A percentile compares a stretch with the other conserved stretches of the same genome.
Conservation (phyloP, 2,329 filamentous ascomycete genomes). For the Dothistroma pini region DNA sequence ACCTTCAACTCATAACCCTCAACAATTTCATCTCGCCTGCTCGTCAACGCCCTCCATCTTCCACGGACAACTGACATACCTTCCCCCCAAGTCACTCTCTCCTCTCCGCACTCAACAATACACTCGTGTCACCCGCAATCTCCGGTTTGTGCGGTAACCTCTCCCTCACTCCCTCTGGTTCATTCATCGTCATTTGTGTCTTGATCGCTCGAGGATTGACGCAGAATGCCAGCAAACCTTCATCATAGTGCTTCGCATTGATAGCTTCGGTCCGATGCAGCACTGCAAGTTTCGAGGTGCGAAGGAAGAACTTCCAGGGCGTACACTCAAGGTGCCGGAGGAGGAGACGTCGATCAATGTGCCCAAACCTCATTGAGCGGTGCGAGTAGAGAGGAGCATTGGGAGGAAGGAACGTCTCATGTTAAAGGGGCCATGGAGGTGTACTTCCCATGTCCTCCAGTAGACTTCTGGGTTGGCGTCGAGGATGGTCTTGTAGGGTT, state of each 20-base stretch:
- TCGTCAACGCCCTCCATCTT: too few relatives aligned
- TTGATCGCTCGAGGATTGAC: background rate
- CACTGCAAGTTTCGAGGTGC: conserved; percentile 42
- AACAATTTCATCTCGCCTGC: too few relatives aligned
- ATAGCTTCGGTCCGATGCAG: conserved; percentile 7
- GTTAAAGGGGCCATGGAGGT: conserved; percentile 44
- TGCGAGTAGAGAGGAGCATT: background rate
- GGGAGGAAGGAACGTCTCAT: conserved; percentile 43
- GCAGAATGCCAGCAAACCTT: background rate
- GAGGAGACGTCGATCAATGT: conserved; percentile 16
- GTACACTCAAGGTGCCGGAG: background rate
- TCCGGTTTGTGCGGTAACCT: background rate
- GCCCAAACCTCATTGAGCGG: background rate
- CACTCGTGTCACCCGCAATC: background rate
- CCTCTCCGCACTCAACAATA: background rate
- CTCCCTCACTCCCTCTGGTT: background rate
- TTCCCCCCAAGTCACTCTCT: too few relatives aligned
- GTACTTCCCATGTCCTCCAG: conserved; percentile 44
- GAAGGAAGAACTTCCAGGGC: background rate
- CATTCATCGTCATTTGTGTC: background rate
- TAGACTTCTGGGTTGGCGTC: conserved; percentile 40
- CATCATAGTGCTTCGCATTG: background rate
- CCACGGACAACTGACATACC: too few relatives aligned
- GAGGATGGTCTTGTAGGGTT: conserved; percentile 13
- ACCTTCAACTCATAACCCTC: too few relatives aligned